Base-by-base conservation (phyloP, 2,329 filamentous ascomycete genomes). In the Talaromyces sp. region DNA sequence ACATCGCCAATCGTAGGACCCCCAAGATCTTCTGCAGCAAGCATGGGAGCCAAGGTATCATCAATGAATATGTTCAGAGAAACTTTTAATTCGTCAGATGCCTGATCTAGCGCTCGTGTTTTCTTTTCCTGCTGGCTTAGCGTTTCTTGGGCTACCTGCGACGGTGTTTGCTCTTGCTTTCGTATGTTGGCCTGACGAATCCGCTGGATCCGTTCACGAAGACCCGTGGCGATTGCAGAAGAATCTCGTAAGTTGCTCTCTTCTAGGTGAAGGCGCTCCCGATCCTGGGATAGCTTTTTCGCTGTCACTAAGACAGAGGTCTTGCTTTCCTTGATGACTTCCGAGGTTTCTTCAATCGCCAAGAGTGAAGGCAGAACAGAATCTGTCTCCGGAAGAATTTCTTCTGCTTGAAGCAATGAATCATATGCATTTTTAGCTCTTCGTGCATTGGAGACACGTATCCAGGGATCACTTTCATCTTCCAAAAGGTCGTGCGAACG, bases 1-100 rank as follows among this genome's bases (percentile, higher is more conserved):
- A 87, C 78, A 60, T 90, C 87, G 3, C 91, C 89, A 1, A 92
- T 89, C 10, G 91, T 87, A 0, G 91, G 90, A 0, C 91, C 90
- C 7, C 91, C 91, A 1, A 92, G 79, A 65, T 91, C 89, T 73
- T 95, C 91, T 1, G 89, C 89, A 6, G 90, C 90, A 39, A 96
- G 78, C 84, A 93, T 89, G 3, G 82, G 74, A 1, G 88, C 88
- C 1, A 96, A 79, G 36, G 84, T 81, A 39, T 84, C 76, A 56
- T 89, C 83, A 52, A 93, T 86, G 65, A 95, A 95, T 14, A 75
- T 76, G 57, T 87, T 83, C 50, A 95, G 79, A 0, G 83, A 79
- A 52, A 80, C 81, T 50, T 88, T 82, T 14, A 94, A 75, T 37
- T 75, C 78, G 1, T 77, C 75, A 1, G 86, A 87, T 58, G 87